Evolutionary conservation across 2,329 filamentous ascomycete species (phyloP).

Genomic region (Verticillium nubilum): DNA sequence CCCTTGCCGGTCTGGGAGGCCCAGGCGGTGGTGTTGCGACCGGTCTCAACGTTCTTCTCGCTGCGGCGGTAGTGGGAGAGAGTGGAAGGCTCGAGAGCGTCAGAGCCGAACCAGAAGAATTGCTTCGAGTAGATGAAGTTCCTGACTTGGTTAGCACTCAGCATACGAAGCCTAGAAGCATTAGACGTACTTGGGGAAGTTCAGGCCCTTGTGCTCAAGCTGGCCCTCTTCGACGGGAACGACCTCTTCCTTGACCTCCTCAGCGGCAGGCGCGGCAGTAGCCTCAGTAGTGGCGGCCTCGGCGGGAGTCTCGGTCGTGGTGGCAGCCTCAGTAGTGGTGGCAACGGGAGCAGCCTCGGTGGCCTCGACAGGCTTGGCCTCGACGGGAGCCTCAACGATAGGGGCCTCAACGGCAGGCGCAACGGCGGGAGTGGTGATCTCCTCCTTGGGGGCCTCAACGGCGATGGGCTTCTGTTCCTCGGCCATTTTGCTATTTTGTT

Average conservation of each 20-base stretch:
- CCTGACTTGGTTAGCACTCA: constrained; percentile 41
- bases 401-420: constrained; percentile 26
- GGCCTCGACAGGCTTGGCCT: constrained; percentile 24
- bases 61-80: constrained; percentile 74
- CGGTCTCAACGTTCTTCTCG: constrained; percentile 73
- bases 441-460: constrained; percentile 51
- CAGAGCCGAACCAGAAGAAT: constrained; percentile 81
- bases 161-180: no score
- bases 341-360: constrained; percentile 26
- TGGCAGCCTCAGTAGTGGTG: constrained; percentile 23
- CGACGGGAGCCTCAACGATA: constrained; percentile 32
- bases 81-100: constrained; percentile 67
- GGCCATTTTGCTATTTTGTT: constrained; percentile 55
- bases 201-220: constrained; percentile 85
- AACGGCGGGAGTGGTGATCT: constrained; percentile 31
- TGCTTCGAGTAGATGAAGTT: constrained; percentile 88
- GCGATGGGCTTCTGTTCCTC: constrained; percentile 67
- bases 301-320: constrained; percentile 32
- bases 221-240: constrained; percentile 77
- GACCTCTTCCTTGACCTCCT: constrained; percentile 43
- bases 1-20: constrained; percentile 92
- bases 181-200: constrained; percentile 73
- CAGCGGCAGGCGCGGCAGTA: constrained; percentile 26
- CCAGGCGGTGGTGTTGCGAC: constrained; percentile 81
- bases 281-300: constrained; percentile 28